Percentiles rank a stretch among this genome's conserved stretches.
Evolutionary conservation across 305 asterid species (phyloP).

Genomic region (Rubia occidens): DNA sequence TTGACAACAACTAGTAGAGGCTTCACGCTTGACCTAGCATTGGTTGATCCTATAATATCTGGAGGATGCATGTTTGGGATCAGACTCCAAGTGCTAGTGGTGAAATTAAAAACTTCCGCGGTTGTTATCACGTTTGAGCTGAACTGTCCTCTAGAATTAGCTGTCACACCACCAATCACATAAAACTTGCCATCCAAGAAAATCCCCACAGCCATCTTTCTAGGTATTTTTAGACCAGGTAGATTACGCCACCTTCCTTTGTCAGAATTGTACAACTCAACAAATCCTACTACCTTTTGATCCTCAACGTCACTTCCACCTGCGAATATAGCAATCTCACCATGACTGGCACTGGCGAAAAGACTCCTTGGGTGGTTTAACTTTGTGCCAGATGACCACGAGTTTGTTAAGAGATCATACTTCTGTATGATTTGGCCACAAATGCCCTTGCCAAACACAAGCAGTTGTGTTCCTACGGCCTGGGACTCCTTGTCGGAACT

Average conservation of each 20-base stretch:
- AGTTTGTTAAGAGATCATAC: constrained; percentile 51
- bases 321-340: constrained; percentile 59
- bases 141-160: constrained; percentile 41
- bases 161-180: constrained; percentile 49
- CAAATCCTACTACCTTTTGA: constrained; percentile 36
- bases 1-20: constrained; percentile 72
- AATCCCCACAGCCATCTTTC: constrained; percentile 51
- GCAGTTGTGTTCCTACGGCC: constrained; percentile 79
- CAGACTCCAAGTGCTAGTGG: constrained; percentile 45
- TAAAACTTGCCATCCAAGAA: constrained; percentile 75
- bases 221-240: constrained; percentile 44
- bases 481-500: constrained; percentile 65
- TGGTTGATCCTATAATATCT: constrained; percentile 23
- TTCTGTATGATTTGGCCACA: constrained; percentile 37
- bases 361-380: constrained; percentile 51
- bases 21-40: constrained; percentile 54
- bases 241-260: constrained; percentile 51
- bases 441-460: constrained; percentile 58
- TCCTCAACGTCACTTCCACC: constrained; percentile 62
- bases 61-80: constrained; percentile 72
- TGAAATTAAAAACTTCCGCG: constrained; percentile 55
- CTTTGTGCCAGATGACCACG: constrained; percentile 54
- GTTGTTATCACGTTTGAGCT: constrained; percentile 33
- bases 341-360: constrained; percentile 68
- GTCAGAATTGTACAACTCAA: constrained; percentile 48